Conservation (phyloP, 2,329 filamentous ascomycete genomes). For the Delphinella strobiligena region DNA sequence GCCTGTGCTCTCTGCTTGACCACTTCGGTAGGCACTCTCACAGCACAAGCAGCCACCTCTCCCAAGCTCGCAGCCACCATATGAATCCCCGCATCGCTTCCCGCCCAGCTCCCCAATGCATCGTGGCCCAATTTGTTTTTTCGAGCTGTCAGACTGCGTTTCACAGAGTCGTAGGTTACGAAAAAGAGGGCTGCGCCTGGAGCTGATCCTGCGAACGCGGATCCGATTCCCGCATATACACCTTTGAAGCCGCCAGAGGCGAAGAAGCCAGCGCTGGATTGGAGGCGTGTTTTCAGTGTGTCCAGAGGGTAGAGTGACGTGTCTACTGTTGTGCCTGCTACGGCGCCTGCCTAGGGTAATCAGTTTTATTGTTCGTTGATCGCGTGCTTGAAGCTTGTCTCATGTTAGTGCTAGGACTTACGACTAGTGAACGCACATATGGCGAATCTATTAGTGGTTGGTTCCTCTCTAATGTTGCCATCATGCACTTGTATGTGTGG, state of each 20-base stretch:
- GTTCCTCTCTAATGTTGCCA: conserved; percentile 3
- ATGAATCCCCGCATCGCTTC: conserved; percentile 39
- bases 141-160: conserved; percentile 10
- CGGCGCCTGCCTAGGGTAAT: conserved; percentile 56
- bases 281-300: conserved; percentile 94
- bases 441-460: conserved; percentile 29
- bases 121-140: too few relatives aligned
- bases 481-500: conserved; percentile 1
- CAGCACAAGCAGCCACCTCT: conserved; percentile 82
- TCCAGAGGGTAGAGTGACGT: conserved; percentile 95
- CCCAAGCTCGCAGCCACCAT: conserved; percentile 79
- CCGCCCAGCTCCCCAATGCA: too few relatives aligned
- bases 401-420: conserved; percentile 16
- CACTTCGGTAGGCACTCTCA: conserved; percentile 90
- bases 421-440: conserved; percentile 35
- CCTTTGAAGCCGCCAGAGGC: conserved; percentile 77
- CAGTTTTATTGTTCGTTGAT: neutral
- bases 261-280: conserved; percentile 67
- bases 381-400: neutral
- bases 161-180: conserved; percentile 24
- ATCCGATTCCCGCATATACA: conserved; percentile 87
- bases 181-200: conserved; percentile 96
- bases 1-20: conserved; percentile 96
- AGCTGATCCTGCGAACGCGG: conserved; percentile 78
- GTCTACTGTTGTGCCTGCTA: conserved; percentile 93